Conservation (phyloP, 2,329 filamentous ascomycete genomes). For the Claviceps digitariae region DNA sequence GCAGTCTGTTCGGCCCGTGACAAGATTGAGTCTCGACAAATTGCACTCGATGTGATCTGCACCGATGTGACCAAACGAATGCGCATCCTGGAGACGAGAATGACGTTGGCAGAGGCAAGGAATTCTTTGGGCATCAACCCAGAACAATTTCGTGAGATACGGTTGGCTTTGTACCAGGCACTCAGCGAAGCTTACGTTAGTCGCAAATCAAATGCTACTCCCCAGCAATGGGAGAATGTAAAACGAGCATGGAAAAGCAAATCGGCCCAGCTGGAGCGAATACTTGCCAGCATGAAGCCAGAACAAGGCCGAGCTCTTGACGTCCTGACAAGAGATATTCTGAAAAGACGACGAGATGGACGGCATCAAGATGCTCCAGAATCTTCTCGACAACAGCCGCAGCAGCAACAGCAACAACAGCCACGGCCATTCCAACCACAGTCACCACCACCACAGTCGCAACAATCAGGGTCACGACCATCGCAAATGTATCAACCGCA, state of each 20-base stretch:
- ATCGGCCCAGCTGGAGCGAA: constrained; percentile 39
- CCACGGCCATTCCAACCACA: neutral
- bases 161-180: constrained; percentile 51
- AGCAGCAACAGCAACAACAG: neutral
- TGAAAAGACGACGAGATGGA: constrained; percentile 63
- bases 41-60: too few species aligned
- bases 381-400: neutral
- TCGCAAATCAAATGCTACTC: constrained; percentile 59
- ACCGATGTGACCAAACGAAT: too few species aligned
- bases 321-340: constrained; percentile 59
- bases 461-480: too few species aligned
- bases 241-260: constrained; percentile 54
- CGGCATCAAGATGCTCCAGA: constrained; percentile 38
- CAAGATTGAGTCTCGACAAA: too few species aligned
- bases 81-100: too few species aligned
- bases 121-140: constrained; percentile 37
- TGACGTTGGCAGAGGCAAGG: constrained; percentile 62
- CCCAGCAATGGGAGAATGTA: constrained; percentile 57
- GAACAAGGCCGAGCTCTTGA: constrained; percentile 54
- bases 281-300: constrained; percentile 32
- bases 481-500: too few species aligned
- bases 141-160: constrained; percentile 40
- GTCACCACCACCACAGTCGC: neutral
- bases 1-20: too few species aligned
- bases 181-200: constrained; percentile 54